phyloP scores from a whole-genome alignment of 2,329 filamentous ascomycete species.

The Cytospora piceicola region DNA sequence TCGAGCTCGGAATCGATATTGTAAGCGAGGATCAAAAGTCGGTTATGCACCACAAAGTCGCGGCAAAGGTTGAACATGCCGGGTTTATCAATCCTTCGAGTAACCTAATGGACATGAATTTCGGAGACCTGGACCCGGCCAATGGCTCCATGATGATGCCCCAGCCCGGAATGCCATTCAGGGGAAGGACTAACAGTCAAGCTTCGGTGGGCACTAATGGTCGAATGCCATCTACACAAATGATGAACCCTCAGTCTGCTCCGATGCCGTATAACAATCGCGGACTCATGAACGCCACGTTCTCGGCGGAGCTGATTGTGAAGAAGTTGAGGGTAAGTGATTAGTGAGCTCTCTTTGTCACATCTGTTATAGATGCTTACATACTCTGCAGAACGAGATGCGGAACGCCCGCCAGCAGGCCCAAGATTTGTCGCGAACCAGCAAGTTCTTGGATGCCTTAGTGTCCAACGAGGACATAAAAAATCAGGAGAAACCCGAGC shows the following conservation, averaged over 20 bases:
- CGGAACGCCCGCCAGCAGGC: slow-evolving; percentile 86
- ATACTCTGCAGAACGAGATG: slow-evolving; percentile 73
- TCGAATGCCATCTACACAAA: slow-evolving; percentile 57
- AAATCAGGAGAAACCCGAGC: slow-evolving; percentile 57
- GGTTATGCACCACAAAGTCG: slow-evolving; percentile 97
- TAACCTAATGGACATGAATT: slow-evolving; percentile 85
- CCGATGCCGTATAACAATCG: slow-evolving; percentile 51
- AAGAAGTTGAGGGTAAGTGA: slow-evolving; percentile 78
- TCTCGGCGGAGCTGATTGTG: slow-evolving; percentile 89
- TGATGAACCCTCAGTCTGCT: slow-evolving; percentile 56
- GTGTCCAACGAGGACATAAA: slow-evolving; percentile 72
- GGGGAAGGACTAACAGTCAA: slow-evolving; percentile 71
- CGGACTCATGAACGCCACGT: slow-evolving; percentile 29
- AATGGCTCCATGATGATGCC: slow-evolving; percentile 74
- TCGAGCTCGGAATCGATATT: slow-evolving; percentile 97
- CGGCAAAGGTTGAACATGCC: slow-evolving; percentile 93
- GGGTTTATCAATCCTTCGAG: slow-evolving; percentile 76
- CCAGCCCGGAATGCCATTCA: slow-evolving; percentile 68
- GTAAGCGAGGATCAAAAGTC: slow-evolving; percentile 99
- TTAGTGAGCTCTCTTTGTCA: neutral
- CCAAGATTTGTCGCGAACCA: slow-evolving; percentile 80
- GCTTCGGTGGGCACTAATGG: slow-evolving; percentile 65
- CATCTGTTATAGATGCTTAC: slow-evolving; percentile 35
- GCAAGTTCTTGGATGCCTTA: slow-evolving; percentile 78
- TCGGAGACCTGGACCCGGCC: slow-evolving; percentile 86